Conservation (phyloP, 1,139 yeast species). For the Lodderomyces orthopsilosis region DNA sequence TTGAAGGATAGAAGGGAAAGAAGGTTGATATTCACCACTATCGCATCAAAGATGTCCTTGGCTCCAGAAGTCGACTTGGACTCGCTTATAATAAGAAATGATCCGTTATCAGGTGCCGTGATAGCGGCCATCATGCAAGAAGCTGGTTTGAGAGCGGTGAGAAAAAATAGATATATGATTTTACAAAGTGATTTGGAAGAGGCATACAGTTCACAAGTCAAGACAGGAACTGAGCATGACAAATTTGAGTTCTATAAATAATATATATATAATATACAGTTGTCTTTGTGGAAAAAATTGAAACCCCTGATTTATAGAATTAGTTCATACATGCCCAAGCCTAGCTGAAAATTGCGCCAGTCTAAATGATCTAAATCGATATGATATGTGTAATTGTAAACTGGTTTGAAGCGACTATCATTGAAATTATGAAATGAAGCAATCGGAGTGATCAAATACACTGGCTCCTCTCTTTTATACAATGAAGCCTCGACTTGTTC, state of each 20-base stretch:
- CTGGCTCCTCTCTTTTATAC: conserved; percentile 11
- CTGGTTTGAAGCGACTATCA: conserved; percentile 18
- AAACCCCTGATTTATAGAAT: conserved; percentile 16
- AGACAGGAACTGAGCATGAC: conserved; percentile 92
- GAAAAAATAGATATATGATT: conserved; percentile 96
- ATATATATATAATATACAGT: conserved; percentile 4
- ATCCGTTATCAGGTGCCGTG: conserved; percentile 94
- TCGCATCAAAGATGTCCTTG: conserved; percentile 95
- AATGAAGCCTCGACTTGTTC: conserved; percentile 16
- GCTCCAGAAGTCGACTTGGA: conserved; percentile 98
- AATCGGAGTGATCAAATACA: conserved; percentile 47
- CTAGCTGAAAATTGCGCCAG: conserved; percentile 53
- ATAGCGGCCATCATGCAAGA: conserved; percentile 99
- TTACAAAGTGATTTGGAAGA: conserved; percentile 95
- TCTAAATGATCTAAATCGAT: conserved; percentile 72
- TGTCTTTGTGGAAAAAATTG: neutral
- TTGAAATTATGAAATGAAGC: conserved; percentile 34
- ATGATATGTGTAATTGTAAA: conserved; percentile 51
- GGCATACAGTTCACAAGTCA: conserved; percentile 95
- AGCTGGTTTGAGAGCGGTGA: conserved; percentile 97
- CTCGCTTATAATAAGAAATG: conserved; percentile 90
- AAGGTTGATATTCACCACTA: conserved; percentile 90
- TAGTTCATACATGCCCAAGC: conserved; percentile 53
- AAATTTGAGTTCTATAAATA: conserved; percentile 96
- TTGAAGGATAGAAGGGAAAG: conserved; percentile 96